A percentile compares a stretch with the other conserved stretches of the same genome.
phyloP scores from a whole-genome alignment of 768 basidiomycete species.

The Strobilomyces dryophilus region DNA sequence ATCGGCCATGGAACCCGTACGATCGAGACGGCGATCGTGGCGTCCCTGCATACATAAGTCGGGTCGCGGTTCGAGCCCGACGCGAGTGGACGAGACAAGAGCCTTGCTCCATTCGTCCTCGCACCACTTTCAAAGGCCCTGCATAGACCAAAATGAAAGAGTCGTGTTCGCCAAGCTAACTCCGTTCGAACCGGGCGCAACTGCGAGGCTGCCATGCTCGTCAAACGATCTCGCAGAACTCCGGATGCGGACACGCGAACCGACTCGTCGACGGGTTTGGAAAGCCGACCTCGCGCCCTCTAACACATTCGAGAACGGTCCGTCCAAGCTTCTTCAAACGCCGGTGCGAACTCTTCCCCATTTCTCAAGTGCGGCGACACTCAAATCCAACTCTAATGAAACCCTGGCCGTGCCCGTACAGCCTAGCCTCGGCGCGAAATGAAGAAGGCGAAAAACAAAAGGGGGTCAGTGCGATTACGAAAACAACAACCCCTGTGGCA shows the following conservation, averaged over 20 bases:
- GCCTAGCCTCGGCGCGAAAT: background rate
- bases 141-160: background rate
- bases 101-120: too few relatives aligned
- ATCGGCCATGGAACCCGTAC: background rate
- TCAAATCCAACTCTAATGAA: conserved; percentile 3
- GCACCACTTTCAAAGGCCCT: too few relatives aligned
- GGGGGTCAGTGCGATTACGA: background rate
- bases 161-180: background rate
- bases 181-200: background rate
- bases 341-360: background rate
- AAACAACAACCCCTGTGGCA: background rate
- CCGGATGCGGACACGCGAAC: too few relatives aligned
- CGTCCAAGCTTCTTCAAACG: too few relatives aligned
- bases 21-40: background rate
- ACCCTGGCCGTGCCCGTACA: background rate
- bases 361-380: background rate
- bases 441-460: background rate
- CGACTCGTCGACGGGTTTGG: too few relatives aligned
- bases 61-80: background rate
- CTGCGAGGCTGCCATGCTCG: too few relatives aligned
- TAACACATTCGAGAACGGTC: too few relatives aligned
- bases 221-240: too few relatives aligned
- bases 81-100: too few relatives aligned
- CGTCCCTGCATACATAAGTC: too few relatives aligned
- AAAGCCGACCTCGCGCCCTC: too few relatives aligned